Base-by-base conservation (phyloP, 2,329 filamentous ascomycete genomes). In the Dryadomyces quercivorus region DNA sequence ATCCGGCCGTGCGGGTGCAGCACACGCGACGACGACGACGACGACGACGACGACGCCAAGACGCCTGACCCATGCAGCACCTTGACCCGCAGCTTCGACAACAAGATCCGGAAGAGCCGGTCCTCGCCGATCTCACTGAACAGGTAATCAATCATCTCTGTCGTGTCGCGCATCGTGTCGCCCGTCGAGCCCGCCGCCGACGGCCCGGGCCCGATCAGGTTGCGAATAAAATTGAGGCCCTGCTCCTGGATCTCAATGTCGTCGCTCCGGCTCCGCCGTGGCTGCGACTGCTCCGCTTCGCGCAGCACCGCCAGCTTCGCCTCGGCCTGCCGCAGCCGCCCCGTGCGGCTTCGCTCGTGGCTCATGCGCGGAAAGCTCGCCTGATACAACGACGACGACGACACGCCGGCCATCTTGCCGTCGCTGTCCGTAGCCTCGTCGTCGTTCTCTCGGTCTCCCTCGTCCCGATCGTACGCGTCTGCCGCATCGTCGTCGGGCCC, bases 201-300 rank as follows among this genome's bases (percentile, higher is more conserved):
- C 5, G 48, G 34, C 22, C 42, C 36, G 5, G 58, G 59, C 5
- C 56, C 86, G 60, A 96, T 87, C 36, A 97, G 74, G 67, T 98
- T 98, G 54, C 92, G 81, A 58, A 98, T 81, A 61, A 97, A 85
- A 62, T 94, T 86, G 18, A 97, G 78, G 0, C 85, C 88, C 68
- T 97, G 91, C 65, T 95, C 89, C 69, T 97, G 92, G 31, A 96
- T 86, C 2, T 84, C 84, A 42, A 91, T 75, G 60, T 94, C 88
- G 60, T 95, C 86, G 60, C 83, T 83, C 52, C 85, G 80, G 18
- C 84, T 81, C 63, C 84, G 84, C 34, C 82, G 77, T 22, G 76
- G 74, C 21, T 83, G 79, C 58, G 86, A 85, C 48, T 84, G 71
- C 63, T 93, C 88, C 15, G 78, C 74, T 52, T 87, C 84, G 56